Evolutionary conservation across 805 yeast genomes (phyloP).

Genomic region (Yarrowia alimentaria): DNA sequence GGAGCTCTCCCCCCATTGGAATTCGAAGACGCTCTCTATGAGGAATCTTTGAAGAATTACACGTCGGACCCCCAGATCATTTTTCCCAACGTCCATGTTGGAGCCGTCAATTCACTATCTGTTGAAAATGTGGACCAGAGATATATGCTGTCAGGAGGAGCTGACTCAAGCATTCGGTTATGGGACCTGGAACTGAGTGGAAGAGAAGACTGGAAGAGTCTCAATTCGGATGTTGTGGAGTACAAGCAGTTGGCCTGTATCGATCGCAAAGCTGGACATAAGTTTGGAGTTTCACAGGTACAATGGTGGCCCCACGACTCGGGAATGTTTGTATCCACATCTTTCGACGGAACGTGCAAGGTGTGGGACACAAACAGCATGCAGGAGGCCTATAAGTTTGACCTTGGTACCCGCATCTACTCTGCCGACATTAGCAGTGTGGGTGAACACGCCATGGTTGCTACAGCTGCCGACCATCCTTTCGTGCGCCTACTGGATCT

Average conservation of each 20-base stretch:
- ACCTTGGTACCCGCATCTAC: slow-evolving; percentile 60
- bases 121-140: slow-evolving; percentile 50
- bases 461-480: slow-evolving; percentile 69
- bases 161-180: slow-evolving; percentile 63
- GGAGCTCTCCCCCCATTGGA: slow-evolving; percentile 20
- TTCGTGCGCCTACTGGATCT: slow-evolving; percentile 69
- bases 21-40: slow-evolving; percentile 27
- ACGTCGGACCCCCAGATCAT: slow-evolving; percentile 6
- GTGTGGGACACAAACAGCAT: slow-evolving; percentile 77
- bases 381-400: slow-evolving; percentile 64
- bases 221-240: slow-evolving; percentile 28
- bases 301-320: slow-evolving; percentile 89
- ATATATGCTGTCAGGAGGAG: slow-evolving; percentile 66
- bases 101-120: slow-evolving; percentile 60
- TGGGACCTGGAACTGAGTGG: slow-evolving; percentile 53
- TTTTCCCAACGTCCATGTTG: slow-evolving; percentile 37
- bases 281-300: slow-evolving; percentile 68
- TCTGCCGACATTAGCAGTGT: slow-evolving; percentile 59
- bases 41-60: slow-evolving; percentile 17
- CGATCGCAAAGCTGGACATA: slow-evolving; percentile 48
- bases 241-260: slow-evolving; percentile 15
- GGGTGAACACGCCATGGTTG: slow-evolving; percentile 54
- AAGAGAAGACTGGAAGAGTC: slow-evolving; percentile 32
- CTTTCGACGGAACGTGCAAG: slow-evolving; percentile 73
- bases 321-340: slow-evolving; percentile 79